A percentile compares a stretch with the other conserved stretches of the same genome.
Evolutionary conservation across 2,329 filamentous ascomycete genomes (phyloP).

Genomic region (Pyricularia grisea): DNA sequence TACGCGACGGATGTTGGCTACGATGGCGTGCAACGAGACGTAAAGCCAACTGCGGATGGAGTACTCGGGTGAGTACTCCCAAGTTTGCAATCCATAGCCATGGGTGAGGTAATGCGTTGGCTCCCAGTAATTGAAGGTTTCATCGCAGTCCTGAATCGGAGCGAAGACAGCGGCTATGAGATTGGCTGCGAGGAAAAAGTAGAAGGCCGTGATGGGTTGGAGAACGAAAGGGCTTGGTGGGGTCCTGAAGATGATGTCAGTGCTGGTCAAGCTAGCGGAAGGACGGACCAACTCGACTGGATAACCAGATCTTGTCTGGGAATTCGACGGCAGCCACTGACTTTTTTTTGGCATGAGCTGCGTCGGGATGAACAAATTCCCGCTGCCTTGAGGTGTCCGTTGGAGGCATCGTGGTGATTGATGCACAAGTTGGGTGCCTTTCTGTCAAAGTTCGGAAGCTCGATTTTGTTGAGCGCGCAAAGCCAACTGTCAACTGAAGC

Average conservation of each 20-base stretch:
- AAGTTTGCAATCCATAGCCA: constrained; percentile 90
- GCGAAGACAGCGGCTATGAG: constrained; percentile 69
- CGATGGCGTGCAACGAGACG: constrained; percentile 64
- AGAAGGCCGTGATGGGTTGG: constrained; percentile 69
- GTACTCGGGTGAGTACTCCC: constrained; percentile 95
- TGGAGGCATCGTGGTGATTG: constrained; percentile 29
- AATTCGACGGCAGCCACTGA: constrained; percentile 15
- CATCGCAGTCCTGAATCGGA: constrained; percentile 95
- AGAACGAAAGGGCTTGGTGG: constrained; percentile 50
- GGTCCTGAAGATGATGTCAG: constrained; percentile 21
- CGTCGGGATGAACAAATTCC: constrained; percentile 37
- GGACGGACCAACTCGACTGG: background rate
- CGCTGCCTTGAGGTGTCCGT: constrained; percentile 16
- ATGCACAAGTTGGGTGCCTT: background rate
- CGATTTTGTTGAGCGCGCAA: background rate
- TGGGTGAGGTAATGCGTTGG: constrained; percentile 90
- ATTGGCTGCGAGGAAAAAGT: constrained; percentile 66
- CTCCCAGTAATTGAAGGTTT: constrained; percentile 99
- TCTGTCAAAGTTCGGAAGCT: background rate
- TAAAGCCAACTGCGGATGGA: constrained; percentile 96
- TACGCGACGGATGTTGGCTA: constrained; percentile 58
- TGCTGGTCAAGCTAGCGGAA: background rate
- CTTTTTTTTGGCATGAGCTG: constrained; percentile 44
- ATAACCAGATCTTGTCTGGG: background rate
- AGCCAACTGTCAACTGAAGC: background rate